A percentile compares a stretch with the other conserved stretches of the same genome.
phyloP scores from a whole-genome alignment of 345 rosid species.

The Cardamine occulta region DNA sequence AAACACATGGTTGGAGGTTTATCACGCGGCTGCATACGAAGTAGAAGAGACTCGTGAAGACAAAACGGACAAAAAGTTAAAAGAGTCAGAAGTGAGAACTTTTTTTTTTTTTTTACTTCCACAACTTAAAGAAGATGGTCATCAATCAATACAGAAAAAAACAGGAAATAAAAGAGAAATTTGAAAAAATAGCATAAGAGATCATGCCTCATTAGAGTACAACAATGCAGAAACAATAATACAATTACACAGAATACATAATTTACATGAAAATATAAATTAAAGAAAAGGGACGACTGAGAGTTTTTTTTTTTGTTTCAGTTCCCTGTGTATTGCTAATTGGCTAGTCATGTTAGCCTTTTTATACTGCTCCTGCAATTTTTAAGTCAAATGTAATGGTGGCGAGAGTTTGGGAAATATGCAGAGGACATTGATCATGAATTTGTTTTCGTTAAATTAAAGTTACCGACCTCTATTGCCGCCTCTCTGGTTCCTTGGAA shows the following conservation, averaged over 20 bases:
- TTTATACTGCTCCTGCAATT: constrained; percentile 36
- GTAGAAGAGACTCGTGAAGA: constrained; percentile 34
- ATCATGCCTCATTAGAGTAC: constrained; percentile 27
- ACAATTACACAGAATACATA: constrained; percentile 40
- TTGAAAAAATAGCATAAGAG: constrained; percentile 20
- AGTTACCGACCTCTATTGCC: constrained; percentile 48
- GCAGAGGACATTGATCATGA: constrained; percentile 17
- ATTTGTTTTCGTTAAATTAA: constrained; percentile 5
- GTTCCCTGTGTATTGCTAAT: constrained; percentile 36
- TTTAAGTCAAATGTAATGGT: constrained; percentile 32
- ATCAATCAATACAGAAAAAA: constrained; percentile 27
- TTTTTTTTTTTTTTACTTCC: background rate
- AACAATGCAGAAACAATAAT: constrained; percentile 40
- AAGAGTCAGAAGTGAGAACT: background rate
- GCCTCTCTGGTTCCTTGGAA: constrained; percentile 59
- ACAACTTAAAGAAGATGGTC: constrained; percentile 28
- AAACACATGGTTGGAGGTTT: constrained; percentile 34
- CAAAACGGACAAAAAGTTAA: background rate
- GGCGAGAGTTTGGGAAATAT: constrained; percentile 2
- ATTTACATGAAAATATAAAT: constrained; percentile 35
- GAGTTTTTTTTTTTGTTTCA: constrained; percentile 18
- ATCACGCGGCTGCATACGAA: constrained; percentile 37
- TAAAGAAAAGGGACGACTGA: constrained; percentile 15
- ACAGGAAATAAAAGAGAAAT: constrained; percentile 10
- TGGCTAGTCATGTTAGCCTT: constrained; percentile 38